phyloP scores from a whole-genome alignment of 2,329 filamentous ascomycete species.

The Trichoderma pleuroti region DNA sequence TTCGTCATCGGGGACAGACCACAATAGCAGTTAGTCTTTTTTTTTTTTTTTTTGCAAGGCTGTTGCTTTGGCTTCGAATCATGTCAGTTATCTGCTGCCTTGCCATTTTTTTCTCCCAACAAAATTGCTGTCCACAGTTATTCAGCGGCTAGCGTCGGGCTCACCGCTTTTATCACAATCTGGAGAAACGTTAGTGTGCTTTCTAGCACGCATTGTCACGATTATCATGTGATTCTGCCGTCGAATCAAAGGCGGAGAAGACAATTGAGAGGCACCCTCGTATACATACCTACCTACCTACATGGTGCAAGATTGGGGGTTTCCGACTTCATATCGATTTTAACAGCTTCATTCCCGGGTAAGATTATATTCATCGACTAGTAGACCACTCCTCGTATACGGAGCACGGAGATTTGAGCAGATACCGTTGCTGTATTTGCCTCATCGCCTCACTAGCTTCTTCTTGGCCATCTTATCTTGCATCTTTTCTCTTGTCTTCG shows the following conservation, averaged over 20 bases:
- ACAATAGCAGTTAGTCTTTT: background rate
- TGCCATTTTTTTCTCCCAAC: background rate
- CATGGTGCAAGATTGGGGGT: background rate
- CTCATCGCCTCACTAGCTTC: background rate
- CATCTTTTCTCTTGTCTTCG: background rate
- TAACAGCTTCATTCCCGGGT: background rate
- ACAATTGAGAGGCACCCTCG: background rate
- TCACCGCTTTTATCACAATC: conserved; percentile 2
- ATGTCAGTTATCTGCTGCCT: background rate
- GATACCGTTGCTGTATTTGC: background rate
- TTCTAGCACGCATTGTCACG: background rate
- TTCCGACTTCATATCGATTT: background rate
- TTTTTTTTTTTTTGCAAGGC: background rate
- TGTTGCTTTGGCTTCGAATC: background rate
- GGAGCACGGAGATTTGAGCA: background rate
- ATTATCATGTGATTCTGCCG: conserved; percentile 17
- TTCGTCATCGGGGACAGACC: conserved; percentile 8
- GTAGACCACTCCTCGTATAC: background rate
- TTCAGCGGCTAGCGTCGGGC: background rate
- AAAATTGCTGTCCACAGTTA: background rate
- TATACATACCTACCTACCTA: background rate
- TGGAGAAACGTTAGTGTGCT: background rate
- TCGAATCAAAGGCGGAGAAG: background rate
- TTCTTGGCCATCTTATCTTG: background rate
- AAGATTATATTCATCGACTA: background rate